Evolutionary conservation across 345 rosid genomes (phyloP).

Genomic region (Nephelium lappaceum): DNA sequence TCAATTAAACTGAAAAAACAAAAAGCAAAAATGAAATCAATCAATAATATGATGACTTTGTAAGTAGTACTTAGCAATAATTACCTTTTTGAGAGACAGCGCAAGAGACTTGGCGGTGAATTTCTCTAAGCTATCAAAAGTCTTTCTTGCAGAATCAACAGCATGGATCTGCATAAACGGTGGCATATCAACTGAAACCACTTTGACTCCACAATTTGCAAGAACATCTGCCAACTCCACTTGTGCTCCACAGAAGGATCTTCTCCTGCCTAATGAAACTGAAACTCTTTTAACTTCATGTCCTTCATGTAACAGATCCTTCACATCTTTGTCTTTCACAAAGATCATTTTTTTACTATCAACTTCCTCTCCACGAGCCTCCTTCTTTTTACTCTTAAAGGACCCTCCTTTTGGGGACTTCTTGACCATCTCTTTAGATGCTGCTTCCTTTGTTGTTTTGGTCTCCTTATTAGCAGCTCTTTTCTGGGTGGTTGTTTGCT

Average conservation of each 20-base stretch:
- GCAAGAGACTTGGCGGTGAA: constrained; percentile 71
- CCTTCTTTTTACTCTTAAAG: constrained; percentile 23
- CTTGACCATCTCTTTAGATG: constrained; percentile 26
- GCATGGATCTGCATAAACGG: constrained; percentile 88
- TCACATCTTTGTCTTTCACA: constrained; percentile 23
- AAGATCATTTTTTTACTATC: constrained; percentile 6
- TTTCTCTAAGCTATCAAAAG: constrained; percentile 70
- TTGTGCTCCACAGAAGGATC: constrained; percentile 52
- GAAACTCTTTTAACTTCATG: constrained; percentile 37
- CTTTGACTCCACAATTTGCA: constrained; percentile 61
- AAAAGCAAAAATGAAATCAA: neutral
- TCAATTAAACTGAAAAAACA: neutral
- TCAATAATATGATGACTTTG: neutral
- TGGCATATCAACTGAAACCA: constrained; percentile 78
- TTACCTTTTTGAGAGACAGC: constrained; percentile 66
- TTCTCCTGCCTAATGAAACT: constrained; percentile 45
- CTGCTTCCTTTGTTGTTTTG: constrained; percentile 26
- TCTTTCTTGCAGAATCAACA: constrained; percentile 64
- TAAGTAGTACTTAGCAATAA: neutral
- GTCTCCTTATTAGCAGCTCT: constrained; percentile 19
- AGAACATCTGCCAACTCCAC: constrained; percentile 56
- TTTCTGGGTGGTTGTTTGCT: constrained; percentile 20
- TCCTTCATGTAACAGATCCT: constrained; percentile 25
- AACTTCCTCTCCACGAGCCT: neutral
- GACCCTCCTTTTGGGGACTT: constrained; percentile 25